Base-by-base conservation (phyloP, 441 rosid genomes). In the Gossypium laxum region DNA sequence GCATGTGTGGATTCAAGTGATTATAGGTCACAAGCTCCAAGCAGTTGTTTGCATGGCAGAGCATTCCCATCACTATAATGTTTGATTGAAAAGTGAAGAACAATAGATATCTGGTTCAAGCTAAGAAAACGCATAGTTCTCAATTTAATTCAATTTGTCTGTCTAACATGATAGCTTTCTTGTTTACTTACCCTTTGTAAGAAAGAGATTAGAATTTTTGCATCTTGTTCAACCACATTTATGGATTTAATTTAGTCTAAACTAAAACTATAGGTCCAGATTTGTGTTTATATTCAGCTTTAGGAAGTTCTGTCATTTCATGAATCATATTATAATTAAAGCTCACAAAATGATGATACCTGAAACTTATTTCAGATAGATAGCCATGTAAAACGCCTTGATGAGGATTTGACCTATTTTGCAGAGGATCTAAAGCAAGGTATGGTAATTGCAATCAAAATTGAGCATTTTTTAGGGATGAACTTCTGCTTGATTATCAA, bases 341-440 rank as follows among this genome's bases (percentile, higher is more conserved):
- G 65, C 72, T 68, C 38, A 51, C 24, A 67, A 24, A 56, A 6
- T 41, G 66, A 14, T 58, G 22, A 14, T 30, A 1, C 30, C 48
- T 63, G 14, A 34, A 14, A 22, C 69, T 50, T 68, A 32, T 69
- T 85, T 60, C 87, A 94, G 99, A 87, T 94, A 78, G 98, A 91
- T 78, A 87, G 98, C 84, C 98, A 92, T 73, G 78, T 89, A 64
- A 94, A 89, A 79, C 85, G 98, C 65, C 93, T 94, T 18, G 96
- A 94, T 57, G 99, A 92, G 81, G 99, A 94, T 80, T 81, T 94
- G 74, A 91, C 87, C 83, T 80, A 84, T 80, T 94, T 94, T 80
- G 82, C 96, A 15, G 99, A 94, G 79, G 99, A 94, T 82, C 79
- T 94, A 78, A 94, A 92, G 88, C 93, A 85, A 75, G 99, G 99